Conservation (phyloP, 768 basidiomycete species). For the Podaxis rugospora region DNA sequence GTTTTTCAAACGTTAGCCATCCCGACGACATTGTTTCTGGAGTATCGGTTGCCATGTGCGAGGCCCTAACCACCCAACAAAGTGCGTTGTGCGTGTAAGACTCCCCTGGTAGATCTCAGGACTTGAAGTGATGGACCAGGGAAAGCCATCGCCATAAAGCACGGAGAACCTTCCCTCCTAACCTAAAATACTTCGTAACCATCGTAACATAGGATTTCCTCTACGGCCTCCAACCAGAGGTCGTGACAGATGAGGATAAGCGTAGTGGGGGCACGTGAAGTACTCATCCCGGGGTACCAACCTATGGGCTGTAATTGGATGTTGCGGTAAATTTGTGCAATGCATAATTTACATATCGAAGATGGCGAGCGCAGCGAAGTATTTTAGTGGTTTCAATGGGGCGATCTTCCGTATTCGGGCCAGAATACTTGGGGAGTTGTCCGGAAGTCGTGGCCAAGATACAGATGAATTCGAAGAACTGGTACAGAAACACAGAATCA, state of each 20-base stretch:
- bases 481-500: conserved; percentile 24
- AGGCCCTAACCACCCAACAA: no score
- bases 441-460: neutral
- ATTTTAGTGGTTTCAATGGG: neutral
- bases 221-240: neutral
- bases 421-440: neutral
- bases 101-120: neutral
- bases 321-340: neutral
- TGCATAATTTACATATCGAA: neutral
- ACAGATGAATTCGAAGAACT: neutral
- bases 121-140: neutral
- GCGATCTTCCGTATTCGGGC: neutral
- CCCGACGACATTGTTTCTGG: neutral
- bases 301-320: neutral
- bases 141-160: neutral
- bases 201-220: neutral
- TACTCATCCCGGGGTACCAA: neutral
- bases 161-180: neutral
- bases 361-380: neutral
- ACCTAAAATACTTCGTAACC: conserved; percentile 1
- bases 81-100: no score
- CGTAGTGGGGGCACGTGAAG: neutral
- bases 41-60: neutral
- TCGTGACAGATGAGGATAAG: neutral
- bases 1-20: neutral